phyloP scores from a whole-genome alignment of 2,329 filamentous ascomycete species.

The Diaporthe sp. region DNA sequence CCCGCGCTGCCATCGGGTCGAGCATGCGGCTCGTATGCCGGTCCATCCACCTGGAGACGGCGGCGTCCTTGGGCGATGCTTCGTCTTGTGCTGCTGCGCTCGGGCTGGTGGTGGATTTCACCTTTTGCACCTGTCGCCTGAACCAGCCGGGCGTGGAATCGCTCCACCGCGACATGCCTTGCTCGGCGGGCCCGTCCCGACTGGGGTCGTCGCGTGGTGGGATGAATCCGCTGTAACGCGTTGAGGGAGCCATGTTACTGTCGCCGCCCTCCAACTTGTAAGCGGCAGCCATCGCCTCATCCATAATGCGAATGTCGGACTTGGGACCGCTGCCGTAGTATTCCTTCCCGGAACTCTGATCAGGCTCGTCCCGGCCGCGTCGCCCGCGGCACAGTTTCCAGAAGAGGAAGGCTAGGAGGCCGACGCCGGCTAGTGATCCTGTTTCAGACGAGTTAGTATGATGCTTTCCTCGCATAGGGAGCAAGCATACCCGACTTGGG shows the following conservation, averaged over 20 bases:
- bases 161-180: conserved; percentile 13
- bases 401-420: conserved; percentile 16
- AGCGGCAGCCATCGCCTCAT: conserved; percentile 15
- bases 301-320: conserved; percentile 21
- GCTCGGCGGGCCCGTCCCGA: background rate
- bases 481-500: background rate
- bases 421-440: conserved; percentile 4
- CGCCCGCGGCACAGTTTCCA: conserved; percentile 22
- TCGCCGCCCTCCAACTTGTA: conserved; percentile 9
- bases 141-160: conserved; percentile 22
- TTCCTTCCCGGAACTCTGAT: background rate
- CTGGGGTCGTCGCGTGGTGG: background rate
- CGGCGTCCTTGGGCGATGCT: conserved; percentile 14
- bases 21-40: conserved; percentile 32
- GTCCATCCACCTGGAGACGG: conserved; percentile 26
- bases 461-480: background rate
- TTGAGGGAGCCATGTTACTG: too few species aligned
- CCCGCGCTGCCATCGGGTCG: conserved; percentile 30
- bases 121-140: conserved; percentile 22
- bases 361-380: conserved; percentile 9
- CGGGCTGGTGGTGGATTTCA: background rate
- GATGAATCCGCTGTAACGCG: background rate
- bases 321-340: background rate
- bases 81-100: background rate
- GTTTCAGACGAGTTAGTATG: conserved; percentile 10